These are phyloP conservation scores for Hibiscus syriacus DNA, from an alignment of 345 rosid genomes.

Conservation along the genomic window DNA sequence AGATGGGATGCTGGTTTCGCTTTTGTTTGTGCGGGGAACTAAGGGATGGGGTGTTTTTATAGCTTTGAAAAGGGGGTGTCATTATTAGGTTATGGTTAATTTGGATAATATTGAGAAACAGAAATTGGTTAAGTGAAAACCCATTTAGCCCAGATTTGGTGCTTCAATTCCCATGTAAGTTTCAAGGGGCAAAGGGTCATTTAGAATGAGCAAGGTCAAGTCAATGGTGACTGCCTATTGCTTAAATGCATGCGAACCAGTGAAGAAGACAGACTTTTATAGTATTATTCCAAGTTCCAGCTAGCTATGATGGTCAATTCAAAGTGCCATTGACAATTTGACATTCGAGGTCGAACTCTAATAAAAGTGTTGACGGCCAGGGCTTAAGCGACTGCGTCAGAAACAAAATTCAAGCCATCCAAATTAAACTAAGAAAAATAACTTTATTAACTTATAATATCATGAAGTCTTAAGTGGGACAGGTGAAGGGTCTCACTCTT, in stretches of 20 bases:
- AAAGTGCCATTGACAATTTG: not conserved
- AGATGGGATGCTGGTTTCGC: not conserved
- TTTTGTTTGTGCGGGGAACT: not conserved
- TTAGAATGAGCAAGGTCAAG: not conserved
- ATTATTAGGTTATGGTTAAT: not conserved
- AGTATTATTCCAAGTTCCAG: not conserved
- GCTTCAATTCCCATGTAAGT: not conserved
- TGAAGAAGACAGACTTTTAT: not conserved
- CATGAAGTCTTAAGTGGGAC: no score
- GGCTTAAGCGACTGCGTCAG: no score
- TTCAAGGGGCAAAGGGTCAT: not conserved
- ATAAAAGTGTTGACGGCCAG: not conserved
- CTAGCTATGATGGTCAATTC: not conserved
- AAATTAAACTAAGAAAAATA: no score
- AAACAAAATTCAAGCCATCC: no score
- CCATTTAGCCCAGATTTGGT: not conserved
- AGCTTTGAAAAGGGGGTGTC: not conserved
- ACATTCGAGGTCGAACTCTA: not conserved
- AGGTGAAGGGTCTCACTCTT: no score
- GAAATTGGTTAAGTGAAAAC: not conserved
- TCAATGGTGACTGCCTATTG: not conserved
- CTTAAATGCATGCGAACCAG: not conserved
- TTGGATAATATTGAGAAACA: not conserved
- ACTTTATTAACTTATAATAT: no score
- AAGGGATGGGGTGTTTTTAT: not conserved